phyloP scores from a whole-genome alignment of 169 alveolate species.

The Perkinsus chesapeaki region DNA sequence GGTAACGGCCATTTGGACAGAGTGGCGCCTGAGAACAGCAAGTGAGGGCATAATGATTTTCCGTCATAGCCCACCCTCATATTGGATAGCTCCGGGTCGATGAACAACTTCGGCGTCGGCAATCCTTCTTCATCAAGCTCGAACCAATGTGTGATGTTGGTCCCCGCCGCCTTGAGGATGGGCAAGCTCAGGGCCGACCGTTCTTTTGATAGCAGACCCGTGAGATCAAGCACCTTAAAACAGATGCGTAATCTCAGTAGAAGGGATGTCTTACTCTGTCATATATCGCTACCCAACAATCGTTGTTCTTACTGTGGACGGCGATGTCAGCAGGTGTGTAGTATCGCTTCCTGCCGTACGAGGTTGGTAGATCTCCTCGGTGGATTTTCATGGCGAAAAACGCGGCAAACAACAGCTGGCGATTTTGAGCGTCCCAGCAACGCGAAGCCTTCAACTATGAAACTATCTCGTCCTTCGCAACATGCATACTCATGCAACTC shows the following conservation, averaged over 20 bases:
- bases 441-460: not conserved
- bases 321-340: slow-evolving; percentile 46
- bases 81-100: slow-evolving; percentile 53
- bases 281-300: slow-evolving; percentile 75
- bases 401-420: too few relatives aligned
- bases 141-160: slow-evolving; percentile 83
- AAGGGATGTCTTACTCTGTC: slow-evolving; percentile 34
- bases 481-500: not conserved
- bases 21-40: slow-evolving; percentile 26
- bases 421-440: too few relatives aligned
- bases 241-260: not conserved
- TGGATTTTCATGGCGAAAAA: not conserved
- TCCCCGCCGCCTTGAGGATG: slow-evolving; percentile 77
- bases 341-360: not conserved
- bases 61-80: not conserved
- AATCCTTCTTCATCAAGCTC: slow-evolving; percentile 39
- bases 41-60: not conserved
- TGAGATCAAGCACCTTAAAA: slow-evolving; percentile 46
- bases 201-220: slow-evolving; percentile 47
- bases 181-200: slow-evolving; percentile 58
- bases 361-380: not conserved
- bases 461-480: not conserved
- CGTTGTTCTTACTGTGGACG: slow-evolving; percentile 64
- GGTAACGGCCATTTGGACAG: slow-evolving; percentile 66
- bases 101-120: slow-evolving; percentile 58